Percentiles rank a stretch among this genome's conserved stretches.
Conservation (phyloP, 805 yeast genomes). For the Sugiyamaella qingdaonensis region DNA sequence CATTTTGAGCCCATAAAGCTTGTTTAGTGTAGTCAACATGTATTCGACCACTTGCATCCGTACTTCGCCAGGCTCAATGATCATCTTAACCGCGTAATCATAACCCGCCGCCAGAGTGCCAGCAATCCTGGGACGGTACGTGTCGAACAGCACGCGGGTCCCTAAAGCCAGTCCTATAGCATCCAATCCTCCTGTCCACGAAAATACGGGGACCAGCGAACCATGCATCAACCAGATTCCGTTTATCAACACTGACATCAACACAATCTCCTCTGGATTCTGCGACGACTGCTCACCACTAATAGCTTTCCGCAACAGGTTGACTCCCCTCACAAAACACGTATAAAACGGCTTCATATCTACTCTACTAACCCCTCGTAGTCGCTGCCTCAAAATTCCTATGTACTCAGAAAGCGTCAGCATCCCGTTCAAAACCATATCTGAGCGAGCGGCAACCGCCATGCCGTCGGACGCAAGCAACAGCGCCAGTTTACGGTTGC, state of each 20-base stretch:
- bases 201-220: background rate
- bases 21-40: background rate
- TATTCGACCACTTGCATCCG: background rate
- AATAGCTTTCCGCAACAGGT: background rate
- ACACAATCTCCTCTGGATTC: constrained; percentile 2
- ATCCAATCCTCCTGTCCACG: constrained; percentile 3
- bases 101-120: background rate
- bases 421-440: constrained; percentile 6
- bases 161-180: constrained; percentile 1
- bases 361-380: background rate
- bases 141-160: background rate
- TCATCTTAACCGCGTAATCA: background rate
- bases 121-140: background rate
- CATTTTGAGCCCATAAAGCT: background rate
- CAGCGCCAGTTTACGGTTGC: background rate
- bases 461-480: background rate
- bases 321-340: background rate
- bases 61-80: background rate
- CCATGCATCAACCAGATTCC: constrained; percentile 1
- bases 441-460: background rate
- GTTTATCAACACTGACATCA: constrained; percentile 1
- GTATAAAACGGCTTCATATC: background rate
- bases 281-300: constrained; percentile 1
- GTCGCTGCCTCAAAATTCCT: background rate
- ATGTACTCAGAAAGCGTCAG: background rate